Conservation (phyloP, 805 yeast genomes). For the Candida vartiovaarae region DNA sequence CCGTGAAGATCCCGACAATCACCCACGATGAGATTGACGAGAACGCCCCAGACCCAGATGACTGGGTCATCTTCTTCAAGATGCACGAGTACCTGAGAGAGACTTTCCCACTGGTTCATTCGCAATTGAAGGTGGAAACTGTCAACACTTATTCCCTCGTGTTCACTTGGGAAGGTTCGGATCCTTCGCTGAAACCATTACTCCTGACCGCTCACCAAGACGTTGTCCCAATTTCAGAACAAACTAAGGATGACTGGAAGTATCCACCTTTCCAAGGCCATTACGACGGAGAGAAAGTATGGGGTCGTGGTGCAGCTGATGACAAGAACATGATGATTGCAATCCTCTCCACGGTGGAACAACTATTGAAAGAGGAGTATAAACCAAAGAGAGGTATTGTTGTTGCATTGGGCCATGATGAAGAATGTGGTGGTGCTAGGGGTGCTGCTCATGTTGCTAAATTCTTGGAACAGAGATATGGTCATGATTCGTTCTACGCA, state of each 20-base stretch:
- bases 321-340: constrained; percentile 62
- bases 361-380: constrained; percentile 38
- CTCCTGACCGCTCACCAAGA: constrained; percentile 74
- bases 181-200: constrained; percentile 47
- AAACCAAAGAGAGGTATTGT: constrained; percentile 51
- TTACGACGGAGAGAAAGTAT: constrained; percentile 55
- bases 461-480: constrained; percentile 43
- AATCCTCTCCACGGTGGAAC: constrained; percentile 53
- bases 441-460: constrained; percentile 50
- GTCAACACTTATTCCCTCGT: constrained; percentile 60
- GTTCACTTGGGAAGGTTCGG: constrained; percentile 54
- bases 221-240: constrained; percentile 67
- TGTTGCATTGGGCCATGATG: constrained; percentile 68
- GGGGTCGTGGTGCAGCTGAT: constrained; percentile 74
- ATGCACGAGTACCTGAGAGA: constrained; percentile 48
- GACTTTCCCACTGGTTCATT: constrained; percentile 48
- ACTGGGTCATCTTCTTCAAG: constrained; percentile 16
- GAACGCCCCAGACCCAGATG: constrained; percentile 14
- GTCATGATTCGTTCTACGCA: constrained; percentile 49
- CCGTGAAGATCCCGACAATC: constrained; percentile 45
- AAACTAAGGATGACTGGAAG: constrained; percentile 52
- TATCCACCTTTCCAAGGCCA: constrained; percentile 59
- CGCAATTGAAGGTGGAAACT: constrained; percentile 39
- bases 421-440: constrained; percentile 55
- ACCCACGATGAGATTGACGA: constrained; percentile 11